Conservation (phyloP, 352 stramenopile species). For the Halophytophthora batemanensis region DNA sequence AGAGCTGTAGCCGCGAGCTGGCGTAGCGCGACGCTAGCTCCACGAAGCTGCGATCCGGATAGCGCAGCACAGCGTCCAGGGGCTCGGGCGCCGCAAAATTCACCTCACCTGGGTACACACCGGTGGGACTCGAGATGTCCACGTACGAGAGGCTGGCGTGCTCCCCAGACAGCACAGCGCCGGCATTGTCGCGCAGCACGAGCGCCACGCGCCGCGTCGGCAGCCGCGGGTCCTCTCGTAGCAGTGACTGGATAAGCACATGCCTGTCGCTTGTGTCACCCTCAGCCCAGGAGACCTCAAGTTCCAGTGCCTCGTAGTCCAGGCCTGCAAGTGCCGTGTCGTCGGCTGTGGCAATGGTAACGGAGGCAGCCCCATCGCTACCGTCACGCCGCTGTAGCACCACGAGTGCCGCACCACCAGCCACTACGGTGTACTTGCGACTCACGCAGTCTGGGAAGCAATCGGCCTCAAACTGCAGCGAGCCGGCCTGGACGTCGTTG, state of each 20-base stretch:
- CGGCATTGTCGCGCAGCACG: slow-evolving; percentile 26
- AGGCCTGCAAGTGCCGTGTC: slow-evolving; percentile 38
- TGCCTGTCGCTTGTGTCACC: slow-evolving; percentile 47
- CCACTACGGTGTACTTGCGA: slow-evolving; percentile 35
- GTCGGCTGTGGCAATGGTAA: slow-evolving; percentile 41
- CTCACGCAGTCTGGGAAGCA: slow-evolving; percentile 64
- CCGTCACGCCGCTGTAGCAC: slow-evolving; percentile 57
- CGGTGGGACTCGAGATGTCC: slow-evolving; percentile 38
- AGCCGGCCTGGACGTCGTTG: slow-evolving; percentile 50
- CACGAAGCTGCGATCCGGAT: slow-evolving; percentile 48
- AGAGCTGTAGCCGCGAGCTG: slow-evolving; percentile 51
- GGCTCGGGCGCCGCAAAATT: slow-evolving; percentile 45
- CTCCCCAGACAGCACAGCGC: slow-evolving; percentile 16
- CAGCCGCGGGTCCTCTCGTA: slow-evolving; percentile 30
- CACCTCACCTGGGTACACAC: slow-evolving; percentile 38
- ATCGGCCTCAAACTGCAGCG: slow-evolving; percentile 59
- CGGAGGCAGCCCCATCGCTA: slow-evolving; percentile 41
- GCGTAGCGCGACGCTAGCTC: slow-evolving; percentile 37
- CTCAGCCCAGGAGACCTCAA: slow-evolving; percentile 42
- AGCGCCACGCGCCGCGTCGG: slow-evolving; percentile 32
- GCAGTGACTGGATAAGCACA: slow-evolving; percentile 42
- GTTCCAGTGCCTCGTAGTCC: slow-evolving; percentile 46
- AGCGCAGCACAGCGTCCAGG: slow-evolving; percentile 29
- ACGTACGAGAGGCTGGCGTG: slow-evolving; percentile 39
- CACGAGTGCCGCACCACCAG: slow-evolving; percentile 46